A percentile compares a stretch with the other conserved stretches of the same genome.
These are phyloP conservation scores for Backusella morwellensis DNA, from an alignment of 192 early-diverging fungal species.

Conservation along the genomic window DNA sequence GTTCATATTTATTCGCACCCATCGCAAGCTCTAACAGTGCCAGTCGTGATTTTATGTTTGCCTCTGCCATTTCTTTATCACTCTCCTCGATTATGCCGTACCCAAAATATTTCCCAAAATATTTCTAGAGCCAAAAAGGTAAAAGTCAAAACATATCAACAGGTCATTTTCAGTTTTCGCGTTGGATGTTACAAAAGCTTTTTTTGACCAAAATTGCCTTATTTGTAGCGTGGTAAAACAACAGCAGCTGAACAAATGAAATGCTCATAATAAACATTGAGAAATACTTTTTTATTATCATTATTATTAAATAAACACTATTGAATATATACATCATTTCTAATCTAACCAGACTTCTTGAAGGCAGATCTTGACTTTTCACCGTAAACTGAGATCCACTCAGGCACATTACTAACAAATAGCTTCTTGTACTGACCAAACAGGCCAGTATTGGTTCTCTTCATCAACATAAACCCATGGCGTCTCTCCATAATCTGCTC, in stretches of 20 bases:
- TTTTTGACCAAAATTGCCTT: background rate
- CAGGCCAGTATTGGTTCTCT: background rate
- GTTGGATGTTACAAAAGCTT: background rate
- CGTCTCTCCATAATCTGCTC: constrained; percentile 11
- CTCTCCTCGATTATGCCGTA: no score
- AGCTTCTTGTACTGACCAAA: constrained; percentile 14
- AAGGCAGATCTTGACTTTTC: constrained; percentile 18
- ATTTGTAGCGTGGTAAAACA: background rate
- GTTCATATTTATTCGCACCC: no score
- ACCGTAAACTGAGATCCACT: constrained; percentile 22
- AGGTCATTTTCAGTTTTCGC: no score
- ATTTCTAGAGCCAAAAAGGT: no score
- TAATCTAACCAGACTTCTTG: background rate
- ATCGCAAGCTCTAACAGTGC: no score
- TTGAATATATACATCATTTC: background rate
- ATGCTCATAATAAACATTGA: background rate
- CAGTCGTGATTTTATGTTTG: no score
- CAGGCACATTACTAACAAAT: constrained; percentile 13
- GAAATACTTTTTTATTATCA: background rate
- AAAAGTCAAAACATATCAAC: no score
- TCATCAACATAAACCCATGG: constrained; percentile 12
- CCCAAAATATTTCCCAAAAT: no score
- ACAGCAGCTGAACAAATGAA: background rate
- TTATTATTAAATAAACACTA: background rate
- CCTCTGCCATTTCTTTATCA: no score